Conservation (phyloP, 1,139 yeast species). For the Candida buenavistaensis region DNA sequence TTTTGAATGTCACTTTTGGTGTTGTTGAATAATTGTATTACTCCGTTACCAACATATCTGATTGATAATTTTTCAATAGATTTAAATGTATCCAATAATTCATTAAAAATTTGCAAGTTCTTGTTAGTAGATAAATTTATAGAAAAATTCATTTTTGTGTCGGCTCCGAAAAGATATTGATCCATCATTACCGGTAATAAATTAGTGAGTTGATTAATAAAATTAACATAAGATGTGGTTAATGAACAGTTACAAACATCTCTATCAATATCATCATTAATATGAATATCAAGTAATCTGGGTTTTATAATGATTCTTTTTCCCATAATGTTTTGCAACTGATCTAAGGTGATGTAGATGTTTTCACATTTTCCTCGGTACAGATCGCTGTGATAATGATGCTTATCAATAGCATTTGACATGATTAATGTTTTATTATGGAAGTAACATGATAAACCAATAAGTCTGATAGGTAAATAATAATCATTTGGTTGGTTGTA, state of each 20-base stretch:
- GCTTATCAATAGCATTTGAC: conserved; percentile 15
- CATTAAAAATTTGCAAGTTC: neutral
- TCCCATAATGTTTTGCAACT: conserved; percentile 17
- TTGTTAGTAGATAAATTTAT: conserved; percentile 3
- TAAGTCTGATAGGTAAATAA: conserved; percentile 16
- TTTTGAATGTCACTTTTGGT: too few species aligned
- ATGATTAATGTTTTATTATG: conserved; percentile 12
- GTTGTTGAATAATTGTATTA: too few species aligned
- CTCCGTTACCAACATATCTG: conserved; percentile 4
- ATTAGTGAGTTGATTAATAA: conserved; percentile 2
- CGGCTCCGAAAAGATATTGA: conserved; percentile 1
- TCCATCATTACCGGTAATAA: conserved; percentile 2
- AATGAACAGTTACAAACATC: conserved; percentile 3
- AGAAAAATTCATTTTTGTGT: conserved; percentile 1
- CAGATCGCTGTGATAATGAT: neutral
- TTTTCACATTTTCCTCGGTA: conserved; percentile 1
- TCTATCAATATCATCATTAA: conserved; percentile 7
- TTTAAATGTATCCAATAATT: conserved; percentile 3
- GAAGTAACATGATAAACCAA: conserved; percentile 20
- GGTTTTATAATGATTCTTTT: conserved; percentile 22
- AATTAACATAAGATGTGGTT: conserved; percentile 1
- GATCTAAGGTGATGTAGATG: conserved; percentile 3
- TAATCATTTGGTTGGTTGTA: conserved; percentile 5
- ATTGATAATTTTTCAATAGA: conserved; percentile 5
- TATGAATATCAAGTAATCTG: conserved; percentile 16